These are phyloP conservation scores for Tinospora cordifolia DNA, from an alignment of 164 flowering plant genomes.

Conservation along the genomic window DNA sequence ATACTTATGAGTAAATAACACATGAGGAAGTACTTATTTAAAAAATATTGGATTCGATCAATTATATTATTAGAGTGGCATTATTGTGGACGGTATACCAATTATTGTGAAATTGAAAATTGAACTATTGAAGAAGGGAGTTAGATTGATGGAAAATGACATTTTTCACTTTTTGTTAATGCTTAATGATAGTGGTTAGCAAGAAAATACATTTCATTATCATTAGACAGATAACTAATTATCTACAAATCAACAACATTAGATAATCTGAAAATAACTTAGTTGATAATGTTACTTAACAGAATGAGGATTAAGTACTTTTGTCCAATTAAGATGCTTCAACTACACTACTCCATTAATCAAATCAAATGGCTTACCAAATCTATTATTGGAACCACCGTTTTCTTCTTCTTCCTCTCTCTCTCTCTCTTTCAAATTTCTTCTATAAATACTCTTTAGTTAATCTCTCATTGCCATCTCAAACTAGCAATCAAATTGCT, in stretches of 20 bases:
- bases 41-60: too few species aligned
- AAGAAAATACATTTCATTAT: too few species aligned
- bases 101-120: not conserved
- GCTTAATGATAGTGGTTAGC: too few species aligned
- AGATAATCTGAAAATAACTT: too few species aligned
- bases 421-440: not conserved
- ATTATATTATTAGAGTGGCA: too few species aligned
- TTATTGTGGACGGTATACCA: too few species aligned
- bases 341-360: conserved; percentile 16
- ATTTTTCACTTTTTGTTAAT: not conserved
- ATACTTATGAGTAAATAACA: too few species aligned
- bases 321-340: conserved; percentile 15
- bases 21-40: too few species aligned
- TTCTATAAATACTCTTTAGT: conserved; percentile 17
- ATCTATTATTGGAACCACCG: conserved; percentile 14
- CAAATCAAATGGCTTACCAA: conserved; percentile 12
- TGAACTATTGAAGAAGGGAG: not conserved
- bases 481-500: not conserved
- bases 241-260: too few species aligned
- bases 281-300: not conserved
- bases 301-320: not conserved
- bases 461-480: not conserved
- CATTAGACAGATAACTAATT: too few species aligned
- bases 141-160: not conserved
- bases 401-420: not conserved